Base-by-base conservation (phyloP, 306 rosid genomes). In the Lathyrus sativus region DNA sequence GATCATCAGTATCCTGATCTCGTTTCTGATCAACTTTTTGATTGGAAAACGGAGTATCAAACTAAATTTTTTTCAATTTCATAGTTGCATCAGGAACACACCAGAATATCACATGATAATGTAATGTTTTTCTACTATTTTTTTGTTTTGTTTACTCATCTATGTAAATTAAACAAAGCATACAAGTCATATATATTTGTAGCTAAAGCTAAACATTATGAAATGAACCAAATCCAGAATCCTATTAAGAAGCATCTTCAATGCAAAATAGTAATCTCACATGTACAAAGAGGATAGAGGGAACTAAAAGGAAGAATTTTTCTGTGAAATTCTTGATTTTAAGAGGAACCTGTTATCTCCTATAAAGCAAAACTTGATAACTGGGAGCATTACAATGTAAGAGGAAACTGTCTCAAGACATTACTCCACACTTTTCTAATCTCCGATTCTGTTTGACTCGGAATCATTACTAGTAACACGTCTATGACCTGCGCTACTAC, bases 291-390 rank as follows among this genome's bases (percentile, higher is more conserved):
- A 19, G 54, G 58, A 10, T 22, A 56, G 38, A 37, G 15, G 64
- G n/a, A 55, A 33, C 68, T 43, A 62, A 58, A 41, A 38, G 19
- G 71, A 39, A 54, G 58, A 65, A 50, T 58, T 17, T 64, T 58
- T 64, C 31, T 45, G 48, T 45, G 49, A 45, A 51, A 63, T 38
- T 29, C 42, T 57, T 31, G 9, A 74, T 13, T 50, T 41, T 43
- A 41, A 14, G 31, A 49, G 70, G 79, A 72, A 76, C 86, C 84
- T 71, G 87, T 82, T 79, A 85, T 87, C 95, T 84, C 39, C 82
- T 64, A 72, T 41, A 71, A 77, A 76, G 79, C 84, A 86, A 93
- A 92, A 86, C 72, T 79, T 61, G 97, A 84, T 93, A 82, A 78
- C 96, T 1, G 81, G 87, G 87, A 85, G 73, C 81, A 18, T 77